Evolutionary conservation across 2,329 filamentous ascomycete species (phyloP), one percentile per base, ranked within the genome.

Genomic region (Dothistroma pini): DNA sequence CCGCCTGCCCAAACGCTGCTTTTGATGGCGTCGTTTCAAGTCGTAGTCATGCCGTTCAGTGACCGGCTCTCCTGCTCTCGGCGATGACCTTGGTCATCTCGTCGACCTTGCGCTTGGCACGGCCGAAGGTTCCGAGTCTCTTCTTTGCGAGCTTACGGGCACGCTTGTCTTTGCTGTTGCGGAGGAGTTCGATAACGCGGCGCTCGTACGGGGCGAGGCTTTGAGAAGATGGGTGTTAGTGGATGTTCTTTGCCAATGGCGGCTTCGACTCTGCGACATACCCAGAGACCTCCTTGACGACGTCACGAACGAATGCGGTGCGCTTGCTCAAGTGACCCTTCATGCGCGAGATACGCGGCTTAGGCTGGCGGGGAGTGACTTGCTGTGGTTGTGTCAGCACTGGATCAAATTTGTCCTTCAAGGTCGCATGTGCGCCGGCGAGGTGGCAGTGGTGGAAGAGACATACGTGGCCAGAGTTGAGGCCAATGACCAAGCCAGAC

Each of bases 81-180:
- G 93, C 91, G 79, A 99, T 99, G 81, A 99, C 90, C 76, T 91
- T 88, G 84, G 92, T 91, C 84, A 99, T 91, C 85, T 97, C 93
- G 80, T 99, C 95, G 73, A 99, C 95, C 93, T 99, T 99, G 80
- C 86, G 89, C 93, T 99, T 99, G 78, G 93, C 93, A 81, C 95
- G 93, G 78, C 91, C 90, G 82, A 97, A 97, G 75, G 95, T 97
- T 80, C 95, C 95, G 85, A 99, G 93, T 81, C 93, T 89, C 90
- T 96, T 97, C 93, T 97, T 97, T 76, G 93, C 93, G 77, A 97
- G 90, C 89, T 97, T 97, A 75, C 93, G 88, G 76, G 93, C 93
- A 82, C 93, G 91, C 91, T 97, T 97, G 84, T 99, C 95, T 86
- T 96, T 96, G 85, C 86, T 89, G 90, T 99, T 99, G 77, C 95